phyloP scores from a whole-genome alignment of 2,329 filamentous ascomycete species.

The Apiospora marii region DNA sequence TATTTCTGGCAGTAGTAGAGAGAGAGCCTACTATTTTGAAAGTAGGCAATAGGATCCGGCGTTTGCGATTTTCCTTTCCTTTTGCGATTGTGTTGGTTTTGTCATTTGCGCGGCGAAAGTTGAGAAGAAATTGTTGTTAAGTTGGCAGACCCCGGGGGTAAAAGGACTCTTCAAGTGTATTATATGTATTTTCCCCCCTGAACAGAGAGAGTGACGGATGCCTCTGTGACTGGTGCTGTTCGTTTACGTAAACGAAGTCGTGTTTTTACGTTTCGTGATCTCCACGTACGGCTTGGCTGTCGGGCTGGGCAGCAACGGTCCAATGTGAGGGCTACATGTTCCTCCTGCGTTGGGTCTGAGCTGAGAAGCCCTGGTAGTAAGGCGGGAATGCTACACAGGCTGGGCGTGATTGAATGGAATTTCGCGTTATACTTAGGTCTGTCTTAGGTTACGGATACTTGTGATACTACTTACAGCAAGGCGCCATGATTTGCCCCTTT shows the following conservation, averaged over 20 bases:
- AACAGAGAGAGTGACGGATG: not conserved
- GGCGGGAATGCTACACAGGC: no score
- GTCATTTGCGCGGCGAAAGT: not conserved
- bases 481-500: no score
- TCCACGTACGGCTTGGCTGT: conserved; percentile 13
- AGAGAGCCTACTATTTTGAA: not conserved
- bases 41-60: not conserved
- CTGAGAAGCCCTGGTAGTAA: not conserved
- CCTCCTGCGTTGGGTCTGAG: not conserved
- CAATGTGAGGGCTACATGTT: not conserved
- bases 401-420: no score
- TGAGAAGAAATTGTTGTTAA: not conserved
- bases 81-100: not conserved
- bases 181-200: not conserved
- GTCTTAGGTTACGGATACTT: no score
- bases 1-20: conserved; percentile 17
- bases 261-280: conserved; percentile 20
- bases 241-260: conserved; percentile 16
- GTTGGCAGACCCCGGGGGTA: not conserved
- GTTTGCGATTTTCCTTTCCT: not conserved
- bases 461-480: no score
- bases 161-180: conserved; percentile 4
- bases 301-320: not conserved
- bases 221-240: not conserved
- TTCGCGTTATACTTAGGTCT: no score